Conservation (phyloP, 306 rosid species). For the Oxytropis ochrocephala region DNA sequence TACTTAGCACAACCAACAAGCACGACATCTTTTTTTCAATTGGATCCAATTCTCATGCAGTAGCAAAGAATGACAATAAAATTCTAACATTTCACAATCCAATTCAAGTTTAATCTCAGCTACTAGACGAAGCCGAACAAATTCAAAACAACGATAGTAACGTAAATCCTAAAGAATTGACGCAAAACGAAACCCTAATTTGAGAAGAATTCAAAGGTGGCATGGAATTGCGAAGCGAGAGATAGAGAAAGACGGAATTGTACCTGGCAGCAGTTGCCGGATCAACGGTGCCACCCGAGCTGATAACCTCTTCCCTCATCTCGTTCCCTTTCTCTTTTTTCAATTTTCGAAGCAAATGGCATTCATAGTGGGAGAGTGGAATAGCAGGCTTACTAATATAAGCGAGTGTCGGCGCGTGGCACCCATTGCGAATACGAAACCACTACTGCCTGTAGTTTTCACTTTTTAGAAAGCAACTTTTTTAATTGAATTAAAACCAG, state of each 20-base stretch:
- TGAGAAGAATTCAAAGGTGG: neutral
- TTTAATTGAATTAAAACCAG: no score
- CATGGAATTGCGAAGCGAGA: neutral
- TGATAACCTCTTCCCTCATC: slow-evolving; percentile 96
- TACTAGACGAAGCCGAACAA: neutral
- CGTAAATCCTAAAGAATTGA: neutral
- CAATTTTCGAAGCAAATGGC: slow-evolving; percentile 30
- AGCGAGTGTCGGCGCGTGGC: slow-evolving; percentile 24
- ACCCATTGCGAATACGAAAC: neutral
- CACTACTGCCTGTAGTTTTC: neutral
- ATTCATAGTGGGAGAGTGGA: neutral
- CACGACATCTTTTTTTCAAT: neutral
- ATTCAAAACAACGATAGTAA: slow-evolving; percentile 31
- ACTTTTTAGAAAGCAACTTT: neutral
- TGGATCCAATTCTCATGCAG: slow-evolving; percentile 18
- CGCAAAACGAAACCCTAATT: slow-evolving; percentile 21
- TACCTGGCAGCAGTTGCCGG: slow-evolving; percentile 95
- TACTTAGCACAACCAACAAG: neutral
- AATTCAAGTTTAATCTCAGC: neutral
- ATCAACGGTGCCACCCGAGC: slow-evolving; percentile 84
- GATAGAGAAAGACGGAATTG: neutral
- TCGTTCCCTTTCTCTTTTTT: slow-evolving; percentile 11
- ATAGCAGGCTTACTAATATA: neutral
- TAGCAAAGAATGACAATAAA: neutral
- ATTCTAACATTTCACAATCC: neutral